Base-by-base conservation (phyloP, 306 rosid species). In the Pterocarpus santalinus region DNA sequence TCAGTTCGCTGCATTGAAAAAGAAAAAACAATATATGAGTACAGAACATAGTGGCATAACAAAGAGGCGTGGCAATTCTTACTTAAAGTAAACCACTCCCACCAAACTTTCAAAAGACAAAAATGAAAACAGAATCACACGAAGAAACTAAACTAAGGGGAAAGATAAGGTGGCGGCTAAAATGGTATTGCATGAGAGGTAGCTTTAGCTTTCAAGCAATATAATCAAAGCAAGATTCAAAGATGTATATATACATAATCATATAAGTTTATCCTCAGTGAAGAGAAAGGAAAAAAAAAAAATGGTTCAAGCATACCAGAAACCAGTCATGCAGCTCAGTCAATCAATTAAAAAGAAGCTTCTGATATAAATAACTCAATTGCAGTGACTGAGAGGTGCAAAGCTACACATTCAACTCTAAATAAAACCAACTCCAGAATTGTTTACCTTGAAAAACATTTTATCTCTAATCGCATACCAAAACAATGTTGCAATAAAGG, bases 1-100 rank as follows among this genome's bases (percentile, higher is more conserved):
- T 67, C 85, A 66, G 57, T 49, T 0, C 49, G 44, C 89, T 86
- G 83, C 85, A 72, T 66, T 7, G 14, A n/a, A 52, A 70, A 5
- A 14, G 62, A 36, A 22, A 49, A 51, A 76, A 67, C 41, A 44
- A 65, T 57, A 73, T 32, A 77, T 39, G 56, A 78, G 60, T 38
- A 53, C 71, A 57, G 7, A 76, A 51, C n/a, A 53, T 49, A 32
- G 16, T 41, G 14, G 49, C 62, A 78, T 4, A 65, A 16, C 34
- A 36, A 58, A 78, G 63, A 60, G 2, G 22, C 1, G 51, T 35
- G 6, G 32, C 39, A 17, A 70, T 65, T 55, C 77, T 22, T 51
- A 66, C 34, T 49, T 15, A 11, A 51, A 35, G 51, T 10, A 8
- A 30, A 75, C 28, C 28, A 30, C 70, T 39, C 7, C 32, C 62